Conservation (phyloP, 2,329 filamentous ascomycete genomes). For the Diaporthe nobilis region DNA sequence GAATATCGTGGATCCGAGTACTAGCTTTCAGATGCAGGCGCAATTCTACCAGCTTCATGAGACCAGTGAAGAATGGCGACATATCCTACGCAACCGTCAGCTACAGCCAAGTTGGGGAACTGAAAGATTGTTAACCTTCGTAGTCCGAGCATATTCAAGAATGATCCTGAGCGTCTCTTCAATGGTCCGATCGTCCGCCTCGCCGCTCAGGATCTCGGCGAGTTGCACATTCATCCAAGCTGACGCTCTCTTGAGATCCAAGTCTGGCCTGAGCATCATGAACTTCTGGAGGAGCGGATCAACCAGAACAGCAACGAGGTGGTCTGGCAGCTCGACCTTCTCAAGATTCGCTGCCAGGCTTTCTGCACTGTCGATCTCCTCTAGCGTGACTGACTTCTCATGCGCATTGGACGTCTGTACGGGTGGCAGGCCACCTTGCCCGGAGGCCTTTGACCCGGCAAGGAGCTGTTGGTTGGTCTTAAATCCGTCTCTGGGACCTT, state of each 20-base stretch:
- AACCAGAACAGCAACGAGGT: constrained; percentile 81
- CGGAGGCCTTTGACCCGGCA: constrained; percentile 60
- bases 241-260: constrained; percentile 48
- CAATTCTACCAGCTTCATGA: constrained; percentile 64
- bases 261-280: constrained; percentile 73
- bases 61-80: constrained; percentile 59
- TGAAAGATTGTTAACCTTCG: constrained; percentile 62
- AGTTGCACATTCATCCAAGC: constrained; percentile 41
- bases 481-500: constrained; percentile 68
- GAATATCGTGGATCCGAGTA: constrained; percentile 52
- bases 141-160: constrained; percentile 67
- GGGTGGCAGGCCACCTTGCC: constrained; percentile 70
- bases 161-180: constrained; percentile 70
- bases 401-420: constrained; percentile 82
- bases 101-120: not conserved
- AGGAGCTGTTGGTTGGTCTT: constrained; percentile 71
- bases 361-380: constrained; percentile 81
- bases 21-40: constrained; percentile 24
- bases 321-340: constrained; percentile 84
- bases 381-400: constrained; percentile 75
- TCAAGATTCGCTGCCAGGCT: constrained; percentile 81
- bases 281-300: constrained; percentile 86
- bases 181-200: constrained; percentile 62
- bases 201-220: constrained; percentile 51
- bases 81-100: constrained; percentile 20